Base-by-base conservation (phyloP, 495 filamentous ascomycete species). In the Tuber borchii region DNA sequence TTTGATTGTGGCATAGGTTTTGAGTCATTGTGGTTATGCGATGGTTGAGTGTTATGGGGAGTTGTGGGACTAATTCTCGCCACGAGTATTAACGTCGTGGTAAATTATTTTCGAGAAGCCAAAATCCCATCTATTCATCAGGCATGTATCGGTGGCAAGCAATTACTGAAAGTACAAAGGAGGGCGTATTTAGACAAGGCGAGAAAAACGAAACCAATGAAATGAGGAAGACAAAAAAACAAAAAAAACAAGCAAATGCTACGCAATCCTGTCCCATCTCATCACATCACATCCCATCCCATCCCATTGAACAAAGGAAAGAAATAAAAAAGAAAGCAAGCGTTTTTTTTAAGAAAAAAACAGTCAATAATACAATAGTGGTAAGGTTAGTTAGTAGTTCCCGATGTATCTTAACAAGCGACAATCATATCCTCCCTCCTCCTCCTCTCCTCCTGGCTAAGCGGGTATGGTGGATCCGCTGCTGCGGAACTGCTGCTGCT, bases 401-500 rank as follows among this genome's bases (percentile, higher is more conserved):
- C 20, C 45, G 16, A n/a, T 61, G 45, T 71, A 73, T 70, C 44
- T 51, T 73, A 79, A 14, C 22, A 70, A 46, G 65, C 72, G 42
- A 43, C 77, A 43, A 81, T 74, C 17, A 69, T 39, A 20, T 61
- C 48, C n/a, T 73, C 71, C 22, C 65, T 34, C 46, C 65, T 79
- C 7, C 44, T 45, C 46, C 72, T 74, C 51, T 81, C 77, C 10
- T 40, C 48, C 6, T 80, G 75, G 45, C 70, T 79, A 72, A 81
- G 73, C 19, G 79, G 79, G 34, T 81, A 81, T 9, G 79, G 79
- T 22, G 79, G 79, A 6, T 79, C 78, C 7, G 34, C 34, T 4
- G 69, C 34, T 37, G 46, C 34, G 19, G 75, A 78, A 39, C 73
- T 79, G 56, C 68, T 77, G 16, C 61, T 69, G 19, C 75, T 77